These are phyloP conservation scores for Modicella reniformis DNA, from an alignment of 371 early-diverging fungal genomes.

Conservation along the genomic window DNA sequence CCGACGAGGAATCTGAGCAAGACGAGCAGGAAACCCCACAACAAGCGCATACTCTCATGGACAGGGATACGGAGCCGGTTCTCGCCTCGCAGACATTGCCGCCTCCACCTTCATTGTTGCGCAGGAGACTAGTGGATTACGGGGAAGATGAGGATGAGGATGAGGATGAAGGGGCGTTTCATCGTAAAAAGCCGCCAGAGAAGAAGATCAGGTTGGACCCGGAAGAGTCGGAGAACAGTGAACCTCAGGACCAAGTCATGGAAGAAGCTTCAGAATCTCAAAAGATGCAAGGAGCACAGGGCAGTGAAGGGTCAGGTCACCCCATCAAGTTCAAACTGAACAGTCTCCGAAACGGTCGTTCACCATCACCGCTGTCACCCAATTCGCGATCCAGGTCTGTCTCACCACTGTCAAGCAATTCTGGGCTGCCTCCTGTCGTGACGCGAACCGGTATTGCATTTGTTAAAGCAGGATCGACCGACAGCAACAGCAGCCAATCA, in stretches of 20 bases:
- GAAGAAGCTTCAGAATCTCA: constrained; percentile 10
- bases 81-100: constrained; percentile 40
- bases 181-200: constrained; percentile 22
- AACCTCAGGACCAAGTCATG: constrained; percentile 17
- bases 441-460: constrained; percentile 45
- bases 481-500: constrained; percentile 10
- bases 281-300: not conserved
- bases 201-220: constrained; percentile 34
- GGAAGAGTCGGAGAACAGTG: constrained; percentile 6
- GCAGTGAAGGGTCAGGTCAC: constrained; percentile 19
- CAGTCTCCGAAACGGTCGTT: constrained; percentile 46
- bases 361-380: constrained; percentile 39
- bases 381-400: constrained; percentile 27
- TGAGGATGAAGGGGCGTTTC: constrained; percentile 34
- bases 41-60: constrained; percentile 10
- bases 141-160: constrained; percentile 51
- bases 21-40: not conserved
- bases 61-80: constrained; percentile 21
- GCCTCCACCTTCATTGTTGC: constrained; percentile 24
- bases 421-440: constrained; percentile 18
- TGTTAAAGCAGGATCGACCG: constrained; percentile 35
- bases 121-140: constrained; percentile 46
- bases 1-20: constrained; percentile 27
- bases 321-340: constrained; percentile 49
- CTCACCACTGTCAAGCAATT: constrained; percentile 26